Percentiles rank a stretch among this genome's conserved stretches.
Evolutionary conservation across 2,329 filamentous ascomycete genomes (phyloP).

Genomic region (Fusarium oligoseptatum): DNA sequence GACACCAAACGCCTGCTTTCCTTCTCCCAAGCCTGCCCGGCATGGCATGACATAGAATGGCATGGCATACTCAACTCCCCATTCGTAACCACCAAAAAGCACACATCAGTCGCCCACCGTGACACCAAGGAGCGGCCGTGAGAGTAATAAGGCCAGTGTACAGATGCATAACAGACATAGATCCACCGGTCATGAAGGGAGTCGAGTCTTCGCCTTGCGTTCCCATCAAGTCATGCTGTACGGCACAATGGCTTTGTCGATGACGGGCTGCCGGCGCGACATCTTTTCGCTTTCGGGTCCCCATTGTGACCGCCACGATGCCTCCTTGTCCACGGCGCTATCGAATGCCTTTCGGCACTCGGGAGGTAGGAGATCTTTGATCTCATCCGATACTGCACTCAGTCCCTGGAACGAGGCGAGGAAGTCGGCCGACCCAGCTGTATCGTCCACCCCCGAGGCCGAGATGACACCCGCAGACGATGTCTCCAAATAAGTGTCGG

Average conservation of each 20-base stretch:
- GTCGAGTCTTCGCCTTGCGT: neutral
- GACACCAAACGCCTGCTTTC: slow-evolving; percentile 39
- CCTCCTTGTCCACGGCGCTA: slow-evolving; percentile 73
- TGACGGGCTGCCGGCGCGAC: slow-evolving; percentile 65
- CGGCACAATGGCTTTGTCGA: slow-evolving; percentile 75
- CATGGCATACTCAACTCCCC: slow-evolving; percentile 7
- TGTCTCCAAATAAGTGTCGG: slow-evolving; percentile 68
- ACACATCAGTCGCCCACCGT: slow-evolving; percentile 4
- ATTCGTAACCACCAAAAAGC: slow-evolving; percentile 11
- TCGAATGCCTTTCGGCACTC: slow-evolving; percentile 82
- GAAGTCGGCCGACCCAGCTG: slow-evolving; percentile 60
- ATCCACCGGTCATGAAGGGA: neutral
- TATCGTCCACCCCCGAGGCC: slow-evolving; percentile 58
- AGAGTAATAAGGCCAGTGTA: neutral
- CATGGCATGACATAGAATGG: neutral
- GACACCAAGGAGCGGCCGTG: neutral
- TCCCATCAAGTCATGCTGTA: slow-evolving; percentile 59
- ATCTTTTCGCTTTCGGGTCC: slow-evolving; percentile 73
- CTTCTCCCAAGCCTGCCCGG: neutral
- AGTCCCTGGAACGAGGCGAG: slow-evolving; percentile 71
- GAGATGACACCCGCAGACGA: slow-evolving; percentile 62
- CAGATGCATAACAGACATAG: neutral
- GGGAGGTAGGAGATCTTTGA: slow-evolving; percentile 74
- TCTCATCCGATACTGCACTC: slow-evolving; percentile 72
- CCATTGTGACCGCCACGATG: slow-evolving; percentile 82